Base-by-base conservation (phyloP, 2,329 filamentous ascomycete species). In the Aspergillus terreus region DNA sequence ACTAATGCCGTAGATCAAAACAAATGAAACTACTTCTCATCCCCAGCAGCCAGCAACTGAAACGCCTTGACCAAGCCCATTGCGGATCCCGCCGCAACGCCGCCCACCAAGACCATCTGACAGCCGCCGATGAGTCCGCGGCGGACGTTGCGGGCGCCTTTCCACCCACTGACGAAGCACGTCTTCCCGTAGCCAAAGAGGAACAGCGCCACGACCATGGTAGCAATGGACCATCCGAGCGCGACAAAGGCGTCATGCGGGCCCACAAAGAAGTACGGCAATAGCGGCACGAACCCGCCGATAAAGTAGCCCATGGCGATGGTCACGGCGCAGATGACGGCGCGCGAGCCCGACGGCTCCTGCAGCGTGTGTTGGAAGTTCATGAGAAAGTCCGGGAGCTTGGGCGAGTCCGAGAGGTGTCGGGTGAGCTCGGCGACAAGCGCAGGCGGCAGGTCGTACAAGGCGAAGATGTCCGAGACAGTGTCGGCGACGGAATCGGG, bases 221-320 rank as follows among this genome's bases (percentile, higher is more conserved):
- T 74, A n/a, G 71, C 75, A 47, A 81, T 78, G n/a, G 76, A 79
- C 60, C 72, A 73, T 53, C 73, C 74, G 41, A 86, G 59, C 80
- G 92, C 56, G 86, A 96, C 68, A 91, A 92, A 77, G 78, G 87
- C 56, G 90, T 96, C 70, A 86, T 92, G 42, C 77, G 84, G 59
- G 81, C 90, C 50, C 82, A 95, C 58, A 85, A 72, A 72, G 55
- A 82, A 81, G 61, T 82, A 82, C 0, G 79, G 79, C 0, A 80
- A 67, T 58, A 82, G 71, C 6, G 79, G 78, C 12, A 77, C 67
- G 41, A 77, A 72, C 2, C 74, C 74, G 47, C 74, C 71, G 52
- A 73, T 63, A 49, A 73, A 73, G 56, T 73, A 73, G 9, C 69
- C 69, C 19, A 73, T 32, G 9, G 70, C 71, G 43, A 73, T 73